These are phyloP conservation scores for Gelatoporia subvermispora DNA, from an alignment of 768 basidiomycete genomes.

Conservation along the genomic window DNA sequence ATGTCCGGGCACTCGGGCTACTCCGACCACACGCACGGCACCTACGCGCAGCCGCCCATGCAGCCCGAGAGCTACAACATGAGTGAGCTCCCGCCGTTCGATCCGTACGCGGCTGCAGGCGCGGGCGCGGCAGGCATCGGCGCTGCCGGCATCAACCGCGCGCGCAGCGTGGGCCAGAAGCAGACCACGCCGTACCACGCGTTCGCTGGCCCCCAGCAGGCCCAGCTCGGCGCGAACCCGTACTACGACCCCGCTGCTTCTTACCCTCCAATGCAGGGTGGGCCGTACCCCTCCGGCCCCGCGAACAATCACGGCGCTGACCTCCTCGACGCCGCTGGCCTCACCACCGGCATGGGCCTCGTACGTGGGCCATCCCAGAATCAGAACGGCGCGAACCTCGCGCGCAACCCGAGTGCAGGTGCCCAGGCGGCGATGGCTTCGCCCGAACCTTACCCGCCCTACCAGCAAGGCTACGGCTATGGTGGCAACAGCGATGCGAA, in stretches of 20 bases:
- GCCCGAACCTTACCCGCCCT: constrained; percentile 1
- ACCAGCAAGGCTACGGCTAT: constrained; percentile 6
- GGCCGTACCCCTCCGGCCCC: background rate
- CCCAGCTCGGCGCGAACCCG: constrained; percentile 8
- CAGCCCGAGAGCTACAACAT: constrained; percentile 44
- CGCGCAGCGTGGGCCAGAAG: constrained; percentile 25
- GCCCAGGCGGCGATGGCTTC: background rate
- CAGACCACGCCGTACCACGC: constrained; percentile 34
- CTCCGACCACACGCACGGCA: constrained; percentile 54
- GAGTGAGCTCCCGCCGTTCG: constrained; percentile 40
- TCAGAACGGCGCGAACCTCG: constrained; percentile 1
- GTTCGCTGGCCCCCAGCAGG: constrained; percentile 28
- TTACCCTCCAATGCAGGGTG: background rate
- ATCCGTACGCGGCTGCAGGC: constrained; percentile 27
- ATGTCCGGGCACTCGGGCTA: constrained; percentile 21
- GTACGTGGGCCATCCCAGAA: constrained; percentile 8
- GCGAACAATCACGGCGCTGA: constrained; percentile 10
- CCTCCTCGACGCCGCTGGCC: constrained; percentile 20
- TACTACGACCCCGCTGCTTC: constrained; percentile 4
- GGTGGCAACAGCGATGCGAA: background rate
- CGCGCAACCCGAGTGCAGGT: constrained; percentile 16
- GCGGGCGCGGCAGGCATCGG: constrained; percentile 36
- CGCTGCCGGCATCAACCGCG: constrained; percentile 27
- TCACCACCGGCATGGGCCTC: constrained; percentile 10
- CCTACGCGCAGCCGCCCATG: constrained; percentile 39